Evolutionary conservation across 148 eudicot species (phyloP), one percentile per base, ranked within the genome.

Genomic region (Arctostaphylos glauca): DNA sequence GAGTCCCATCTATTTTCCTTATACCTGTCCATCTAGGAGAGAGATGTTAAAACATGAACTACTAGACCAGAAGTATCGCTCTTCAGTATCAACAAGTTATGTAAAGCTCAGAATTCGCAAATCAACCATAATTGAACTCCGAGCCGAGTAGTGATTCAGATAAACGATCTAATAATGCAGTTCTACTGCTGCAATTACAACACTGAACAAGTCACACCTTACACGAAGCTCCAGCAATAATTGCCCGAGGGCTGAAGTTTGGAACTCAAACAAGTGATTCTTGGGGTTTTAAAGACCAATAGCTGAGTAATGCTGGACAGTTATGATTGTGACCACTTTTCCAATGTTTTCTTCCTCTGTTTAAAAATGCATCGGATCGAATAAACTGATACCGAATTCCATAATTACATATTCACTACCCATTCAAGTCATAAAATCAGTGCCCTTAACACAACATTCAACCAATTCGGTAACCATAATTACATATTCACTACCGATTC

Each of bases 1-100:
- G 98, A 91, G 83, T 95, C 98, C 98, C 96, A 95, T 91, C 89
- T 95, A 89, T 91, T 94, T 80, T 95, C 98, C 90, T 91, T 94
- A 78, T 84, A 90, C 98, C 98, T 92, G 92, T 77, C 81, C 52
- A 87, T 84, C 83, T 83, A 78, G 83, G 84, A 81, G n/a, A 38
- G 47, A 50, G 60, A 80, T 15, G 71, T 80, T 68, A 38, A 80
- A 47, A 67, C 9, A 68, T 15, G 47, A 6, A 31, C 21, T 31
- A 21, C 23, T 8, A 18, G 16, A 50, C 74, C 15, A 19, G 15
- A 48, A 68, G 46, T 49, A 62, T 60, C 47, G 79, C 19, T 5
- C 31, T 60, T 7, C 66, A 60, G 21, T 60, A 2, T 25, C 8
- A 60, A 19, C 25, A n/a, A 60, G 38, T 31, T 31, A 31, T 31